These are phyloP conservation scores for Pythium brassicae DNA, from an alignment of 352 stramenopile genomes.

Conservation along the genomic window DNA sequence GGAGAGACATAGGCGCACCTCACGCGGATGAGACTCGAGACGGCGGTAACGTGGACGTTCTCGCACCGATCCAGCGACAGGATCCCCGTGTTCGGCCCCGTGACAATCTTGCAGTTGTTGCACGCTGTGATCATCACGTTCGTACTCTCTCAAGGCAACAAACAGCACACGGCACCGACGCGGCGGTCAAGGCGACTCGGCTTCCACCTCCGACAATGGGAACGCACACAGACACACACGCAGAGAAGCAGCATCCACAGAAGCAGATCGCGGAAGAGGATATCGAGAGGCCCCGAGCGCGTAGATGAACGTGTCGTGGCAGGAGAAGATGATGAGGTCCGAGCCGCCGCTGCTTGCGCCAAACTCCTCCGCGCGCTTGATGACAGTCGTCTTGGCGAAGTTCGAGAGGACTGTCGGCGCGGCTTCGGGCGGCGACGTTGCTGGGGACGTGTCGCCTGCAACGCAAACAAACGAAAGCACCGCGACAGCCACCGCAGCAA, in stretches of 20 bases:
- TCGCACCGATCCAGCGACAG: conserved; percentile 94
- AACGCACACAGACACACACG: not conserved
- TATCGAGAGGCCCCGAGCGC: conserved; percentile 92
- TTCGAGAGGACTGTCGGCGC: conserved; percentile 54
- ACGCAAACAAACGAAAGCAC: not conserved
- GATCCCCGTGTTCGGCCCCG: conserved; percentile 91
- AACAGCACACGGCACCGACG: conserved; percentile 11
- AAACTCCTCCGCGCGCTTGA: conserved; percentile 73
- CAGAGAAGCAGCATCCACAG: not conserved
- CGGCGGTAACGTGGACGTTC: conserved; percentile 86
- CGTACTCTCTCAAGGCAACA: conserved; percentile 24
- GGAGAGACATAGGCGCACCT: conserved; percentile 29
- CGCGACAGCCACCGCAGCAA: too few species aligned
- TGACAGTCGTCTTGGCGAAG: conserved; percentile 69
- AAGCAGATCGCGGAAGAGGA: conserved; percentile 27
- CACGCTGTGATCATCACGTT: conserved; percentile 92
- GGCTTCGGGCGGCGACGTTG: conserved; percentile 7
- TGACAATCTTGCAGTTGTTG: conserved; percentile 94
- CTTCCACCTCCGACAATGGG: conserved; percentile 1
- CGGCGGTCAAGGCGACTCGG: conserved; percentile 41
- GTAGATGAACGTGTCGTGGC: conserved; percentile 94
- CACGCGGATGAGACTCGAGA: conserved; percentile 85
- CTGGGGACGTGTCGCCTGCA: conserved; percentile 4
- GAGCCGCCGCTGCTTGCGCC: conserved; percentile 31
- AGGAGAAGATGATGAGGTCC: conserved; percentile 88